These are phyloP conservation scores for Pleurotus sapidus DNA, from an alignment of 768 basidiomycete species.

Conservation along the genomic window DNA sequence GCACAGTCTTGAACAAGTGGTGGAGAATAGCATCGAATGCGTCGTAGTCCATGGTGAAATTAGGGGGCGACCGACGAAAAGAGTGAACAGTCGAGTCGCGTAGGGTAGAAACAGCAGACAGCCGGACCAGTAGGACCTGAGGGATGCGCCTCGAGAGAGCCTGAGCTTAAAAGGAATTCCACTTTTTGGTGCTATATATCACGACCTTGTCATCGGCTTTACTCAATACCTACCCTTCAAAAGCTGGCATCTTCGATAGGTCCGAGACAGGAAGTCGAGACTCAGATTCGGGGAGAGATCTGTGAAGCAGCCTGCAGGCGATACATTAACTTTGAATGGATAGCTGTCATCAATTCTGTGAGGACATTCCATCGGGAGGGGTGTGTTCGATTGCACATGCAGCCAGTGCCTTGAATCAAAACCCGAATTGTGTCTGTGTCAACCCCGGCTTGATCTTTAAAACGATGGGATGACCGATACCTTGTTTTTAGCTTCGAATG, in stretches of 20 bases:
- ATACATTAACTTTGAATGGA: not conserved
- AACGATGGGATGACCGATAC: not conserved
- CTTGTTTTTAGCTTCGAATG: not conserved
- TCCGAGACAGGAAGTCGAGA: slow-evolving; percentile 8
- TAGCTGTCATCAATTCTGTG: slow-evolving; percentile 2
- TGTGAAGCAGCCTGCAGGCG: not conserved
- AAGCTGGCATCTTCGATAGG: slow-evolving; percentile 1
- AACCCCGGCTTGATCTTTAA: slow-evolving; percentile 1
- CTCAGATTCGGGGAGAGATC: slow-evolving; percentile 5
- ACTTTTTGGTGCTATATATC: slow-evolving; percentile 1
- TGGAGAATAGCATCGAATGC: slow-evolving; percentile 78
- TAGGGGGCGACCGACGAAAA: slow-evolving; percentile 29
- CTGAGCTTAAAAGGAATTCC: slow-evolving; percentile 37
- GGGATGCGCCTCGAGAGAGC: slow-evolving; percentile 22
- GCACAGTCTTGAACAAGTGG: slow-evolving; percentile 72
- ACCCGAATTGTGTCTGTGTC: not conserved
- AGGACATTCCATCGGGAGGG: slow-evolving; percentile 2
- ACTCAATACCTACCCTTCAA: slow-evolving; percentile 1
- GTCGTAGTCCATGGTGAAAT: slow-evolving; percentile 67
- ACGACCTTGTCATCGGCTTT: not conserved
- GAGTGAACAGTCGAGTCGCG: slow-evolving; percentile 26
- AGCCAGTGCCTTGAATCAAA: slow-evolving; percentile 6
- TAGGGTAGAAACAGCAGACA: slow-evolving; percentile 26
- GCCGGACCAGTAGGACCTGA: slow-evolving; percentile 11
- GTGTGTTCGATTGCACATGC: slow-evolving; percentile 1